Base-by-base conservation (phyloP, 106 monocot species). In the Narthecium ossifragum region DNA sequence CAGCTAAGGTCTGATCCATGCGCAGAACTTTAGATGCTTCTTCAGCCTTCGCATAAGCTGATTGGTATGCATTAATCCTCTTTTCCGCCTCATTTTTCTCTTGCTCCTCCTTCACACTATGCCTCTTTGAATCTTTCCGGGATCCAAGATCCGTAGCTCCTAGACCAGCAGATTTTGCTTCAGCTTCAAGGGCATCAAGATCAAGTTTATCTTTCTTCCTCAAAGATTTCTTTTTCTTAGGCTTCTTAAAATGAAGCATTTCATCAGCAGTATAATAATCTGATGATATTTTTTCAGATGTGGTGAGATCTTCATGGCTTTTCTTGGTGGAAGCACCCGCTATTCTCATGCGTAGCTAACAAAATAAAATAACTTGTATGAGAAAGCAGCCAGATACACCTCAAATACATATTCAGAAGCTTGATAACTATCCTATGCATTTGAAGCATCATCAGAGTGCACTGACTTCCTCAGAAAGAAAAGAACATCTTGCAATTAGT, bases 191-290 rank as follows among this genome's bases (percentile, higher is more conserved):
- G n/a, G 81, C 81, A 74, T 98, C 90, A 38, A 98, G 59, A 68
- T 98, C 86, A 25, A 98, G 54, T 56, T 81, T 90, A 32, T 90
- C 90, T 63, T 73, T 86, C 75, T 90, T 96, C 61, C 96, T 86
- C 40, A 96, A 68, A 15, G 90, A 83, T 54, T 96, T 96, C 73
- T 96, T 96, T 64, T 87, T 96, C 76, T 84, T 96, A 25, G 96
- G 96, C 55, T 96, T 96, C 33, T 84, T 96, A 66, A 96, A 96
- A 51, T 81, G 83, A 69, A 96, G 73, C 90, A 96, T 90, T 76
- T 96, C 96, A 26, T 96, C 90, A 43, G 75, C 53, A 34, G 96
- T 81, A 59, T 70, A 90, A 60, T 86, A 96, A 64, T 96, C 96
- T 62, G 96, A 90, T 51, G 81, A 71, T 53, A 26, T 60, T 50